A percentile compares a stretch with the other conserved stretches of the same genome.
phyloP scores from a whole-genome alignment of 129 eudicot genomes.

The Tanacetum coccineum region DNA sequence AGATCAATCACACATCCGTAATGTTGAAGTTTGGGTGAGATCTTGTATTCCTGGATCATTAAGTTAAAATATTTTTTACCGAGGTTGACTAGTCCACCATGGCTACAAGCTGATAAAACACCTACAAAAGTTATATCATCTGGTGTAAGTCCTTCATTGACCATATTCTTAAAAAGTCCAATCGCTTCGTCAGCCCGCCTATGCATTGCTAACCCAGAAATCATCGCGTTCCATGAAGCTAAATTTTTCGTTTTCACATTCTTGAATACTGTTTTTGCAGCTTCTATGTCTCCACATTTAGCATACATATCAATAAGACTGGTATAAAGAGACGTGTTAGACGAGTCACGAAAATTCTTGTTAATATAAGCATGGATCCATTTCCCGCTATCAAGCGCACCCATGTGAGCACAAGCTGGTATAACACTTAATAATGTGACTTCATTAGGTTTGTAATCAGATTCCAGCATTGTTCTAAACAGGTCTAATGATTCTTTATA shows the following conservation, averaged over 20 bases:
- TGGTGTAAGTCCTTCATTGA: slow-evolving; percentile 36
- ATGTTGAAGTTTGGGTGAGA: slow-evolving; percentile 40
- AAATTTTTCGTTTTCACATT: slow-evolving; percentile 33
- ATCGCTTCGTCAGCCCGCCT: slow-evolving; percentile 37
- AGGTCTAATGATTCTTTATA: slow-evolving; percentile 44
- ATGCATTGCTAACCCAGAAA: slow-evolving; percentile 55
- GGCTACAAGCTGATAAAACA: slow-evolving; percentile 54
- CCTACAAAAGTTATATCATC: slow-evolving; percentile 41
- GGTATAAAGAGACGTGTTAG: slow-evolving; percentile 36
- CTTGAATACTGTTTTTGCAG: slow-evolving; percentile 32
- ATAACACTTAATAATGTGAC: slow-evolving; percentile 42
- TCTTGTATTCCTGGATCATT: slow-evolving; percentile 27
- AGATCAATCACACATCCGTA: slow-evolving; percentile 49
- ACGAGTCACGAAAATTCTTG: slow-evolving; percentile 28
- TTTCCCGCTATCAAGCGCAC: slow-evolving; percentile 44
- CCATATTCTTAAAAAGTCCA: slow-evolving; percentile 40
- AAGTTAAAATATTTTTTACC: slow-evolving; percentile 38
- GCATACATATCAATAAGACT: slow-evolving; percentile 56
- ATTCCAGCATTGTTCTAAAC: slow-evolving; percentile 38
- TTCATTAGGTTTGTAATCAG: slow-evolving; percentile 38
- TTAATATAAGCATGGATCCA: slow-evolving; percentile 39
- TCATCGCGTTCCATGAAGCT: slow-evolving; percentile 53
- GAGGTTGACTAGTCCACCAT: slow-evolving; percentile 44
- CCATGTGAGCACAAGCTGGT: slow-evolving; percentile 46
- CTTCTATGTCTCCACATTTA: slow-evolving; percentile 49